Evolutionary conservation across 2,329 filamentous ascomycete species (phyloP), one percentile per base, ranked within the genome.

Genomic region (Trichoderma aggressivum): DNA sequence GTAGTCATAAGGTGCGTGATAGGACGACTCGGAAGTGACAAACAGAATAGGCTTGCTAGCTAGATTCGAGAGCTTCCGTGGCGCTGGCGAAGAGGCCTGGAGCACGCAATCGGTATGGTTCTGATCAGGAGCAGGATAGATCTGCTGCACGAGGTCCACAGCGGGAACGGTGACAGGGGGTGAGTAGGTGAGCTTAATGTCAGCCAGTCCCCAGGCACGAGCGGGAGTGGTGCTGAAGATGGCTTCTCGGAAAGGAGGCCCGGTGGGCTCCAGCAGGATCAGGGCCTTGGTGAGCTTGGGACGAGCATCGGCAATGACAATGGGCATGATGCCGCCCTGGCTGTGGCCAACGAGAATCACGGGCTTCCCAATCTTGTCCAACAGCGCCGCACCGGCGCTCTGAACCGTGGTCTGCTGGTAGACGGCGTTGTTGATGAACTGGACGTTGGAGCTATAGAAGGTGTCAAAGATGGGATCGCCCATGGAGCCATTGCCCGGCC

Each of bases 101-200:
- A 83, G 61, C 5, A 78, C 70, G 69, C 81, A 80, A 32, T 76
- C 74, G 11, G 75, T 74, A 30, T 75, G 68, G 24, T 75, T 72
- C 4, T 74, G 66, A 7, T 71, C 74, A 18, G 71, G 73, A 24
- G 77, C 73, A 59, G 76, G 55, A 67, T 79, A 64, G 26, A 75
- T 36, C 72, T 80, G 64, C 70, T 78, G 79, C 34, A 77, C 72
- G 53, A 85, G 74, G 7, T 84, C 81, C 10, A 61, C 63, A 3
- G 74, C 64, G 2, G 81, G 78, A 71, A 84, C 76, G 0, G 72
- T 72, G 11, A 86, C 81, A 0, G 81, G 75, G 12, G 86, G 86
- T 1, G 77, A 77, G 74, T 86, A 88, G 0, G 81, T 82, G 18
- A 89, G 71, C 0, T 85, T 82, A n/a, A 85, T 81, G 58, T 85